phyloP scores from a whole-genome alignment of 2,329 filamentous ascomycete genomes.

The Parastagonospora nodorum region DNA sequence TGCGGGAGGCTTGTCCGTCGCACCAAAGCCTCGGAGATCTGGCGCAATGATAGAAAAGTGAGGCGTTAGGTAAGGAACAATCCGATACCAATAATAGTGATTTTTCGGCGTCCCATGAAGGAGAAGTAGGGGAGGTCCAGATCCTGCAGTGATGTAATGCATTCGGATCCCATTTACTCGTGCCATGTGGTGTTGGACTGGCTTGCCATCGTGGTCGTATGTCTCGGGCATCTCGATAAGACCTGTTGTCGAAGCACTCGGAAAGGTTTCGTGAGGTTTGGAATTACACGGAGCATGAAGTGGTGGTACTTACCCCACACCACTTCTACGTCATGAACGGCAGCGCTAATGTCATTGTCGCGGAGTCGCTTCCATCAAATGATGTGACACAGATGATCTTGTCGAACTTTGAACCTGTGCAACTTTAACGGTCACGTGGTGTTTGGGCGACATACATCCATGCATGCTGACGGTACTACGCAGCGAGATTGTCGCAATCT shows the following conservation, averaged over 20 bases:
- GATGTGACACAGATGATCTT: too few species aligned
- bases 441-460: too few species aligned
- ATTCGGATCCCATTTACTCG: conserved; percentile 27
- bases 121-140: conserved; percentile 21
- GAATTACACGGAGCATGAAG: too few species aligned
- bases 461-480: too few species aligned
- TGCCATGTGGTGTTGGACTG: conserved; percentile 21
- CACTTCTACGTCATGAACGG: too few species aligned
- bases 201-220: conserved; percentile 20
- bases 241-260: neutral
- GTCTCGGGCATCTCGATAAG: conserved; percentile 22
- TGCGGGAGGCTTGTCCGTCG: conserved; percentile 48
- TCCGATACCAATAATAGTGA: conserved; percentile 45
- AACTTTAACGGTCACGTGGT: too few species aligned
- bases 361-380: too few species aligned
- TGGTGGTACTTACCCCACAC: too few species aligned
- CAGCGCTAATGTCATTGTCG: too few species aligned
- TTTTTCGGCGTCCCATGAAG: conserved; percentile 30
- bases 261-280: too few species aligned
- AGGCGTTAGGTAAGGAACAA: conserved; percentile 40
- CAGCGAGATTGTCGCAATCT: too few species aligned
- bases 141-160: conserved; percentile 27
- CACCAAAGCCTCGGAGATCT: conserved; percentile 46
- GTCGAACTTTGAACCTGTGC: too few species aligned
- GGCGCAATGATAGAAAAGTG: conserved; percentile 47